phyloP scores from a whole-genome alignment of 2,329 filamentous ascomycete species.

The Penicillium sp. region DNA sequence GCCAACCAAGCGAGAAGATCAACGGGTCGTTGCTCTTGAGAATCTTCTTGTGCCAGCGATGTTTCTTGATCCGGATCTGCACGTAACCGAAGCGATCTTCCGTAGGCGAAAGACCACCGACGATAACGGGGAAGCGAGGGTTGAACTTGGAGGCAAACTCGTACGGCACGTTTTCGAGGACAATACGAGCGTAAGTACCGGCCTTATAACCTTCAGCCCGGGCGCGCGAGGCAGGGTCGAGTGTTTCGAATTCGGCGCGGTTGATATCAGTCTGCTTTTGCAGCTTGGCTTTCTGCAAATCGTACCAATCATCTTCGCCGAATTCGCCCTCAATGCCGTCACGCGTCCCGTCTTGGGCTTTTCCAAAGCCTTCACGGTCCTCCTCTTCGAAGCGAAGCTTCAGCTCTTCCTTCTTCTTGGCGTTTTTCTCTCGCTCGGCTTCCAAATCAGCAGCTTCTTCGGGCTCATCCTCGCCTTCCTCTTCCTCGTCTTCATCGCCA shows the following conservation, averaged over 20 bases:
- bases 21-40: conserved; percentile 96
- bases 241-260: conserved; percentile 81
- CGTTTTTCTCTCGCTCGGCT: conserved; percentile 86
- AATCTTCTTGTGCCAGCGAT: conserved; percentile 99
- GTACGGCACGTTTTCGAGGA: conserved; percentile 82
- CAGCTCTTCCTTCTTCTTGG: conserved; percentile 87
- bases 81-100: conserved; percentile 96
- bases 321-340: conserved; percentile 69
- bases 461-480: conserved; percentile 54
- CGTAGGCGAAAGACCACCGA: conserved; percentile 88
- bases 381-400: conserved; percentile 95
- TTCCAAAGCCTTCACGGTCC: conserved; percentile 85
- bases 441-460: conserved; percentile 60
- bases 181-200: conserved; percentile 88
- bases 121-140: conserved; percentile 75
- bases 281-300: conserved; percentile 88
- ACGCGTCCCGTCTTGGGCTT: conserved; percentile 80
- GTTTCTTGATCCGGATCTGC: conserved; percentile 93
- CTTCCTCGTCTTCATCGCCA: conserved; percentile 49
- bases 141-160: conserved; percentile 86
- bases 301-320: conserved; percentile 98
- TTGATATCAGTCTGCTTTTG: conserved; percentile 98
- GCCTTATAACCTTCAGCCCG: conserved; percentile 88
- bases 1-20: conserved; percentile 95
- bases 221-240: conserved; percentile 79